A percentile compares a stretch with the other conserved stretches of the same genome.
phyloP scores from a whole-genome alignment of 495 filamentous ascomycete genomes.

The Hypoxylon rickii region DNA sequence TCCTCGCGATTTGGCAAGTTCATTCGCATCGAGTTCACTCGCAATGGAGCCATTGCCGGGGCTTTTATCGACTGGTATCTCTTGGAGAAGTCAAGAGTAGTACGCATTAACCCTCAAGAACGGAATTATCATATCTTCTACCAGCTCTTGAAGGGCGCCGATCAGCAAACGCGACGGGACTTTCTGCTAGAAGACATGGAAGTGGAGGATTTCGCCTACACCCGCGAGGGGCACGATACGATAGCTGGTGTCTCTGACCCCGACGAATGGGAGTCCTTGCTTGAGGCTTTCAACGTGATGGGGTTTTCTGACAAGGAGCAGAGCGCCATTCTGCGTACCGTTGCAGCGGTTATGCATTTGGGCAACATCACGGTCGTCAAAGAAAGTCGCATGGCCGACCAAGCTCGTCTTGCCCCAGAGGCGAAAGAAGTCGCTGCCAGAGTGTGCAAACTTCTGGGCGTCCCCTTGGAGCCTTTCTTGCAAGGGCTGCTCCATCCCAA shows the following conservation, averaged over 20 bases:
- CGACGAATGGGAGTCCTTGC: conserved; percentile 85
- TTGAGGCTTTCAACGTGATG: conserved; percentile 96
- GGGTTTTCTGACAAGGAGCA: conserved; percentile 89
- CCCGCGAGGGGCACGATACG: conserved; percentile 82
- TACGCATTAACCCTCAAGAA: conserved; percentile 82
- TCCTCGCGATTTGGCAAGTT: conserved; percentile 99
- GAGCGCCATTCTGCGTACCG: conserved; percentile 76
- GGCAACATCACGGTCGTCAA: conserved; percentile 89
- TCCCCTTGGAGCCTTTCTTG: conserved; percentile 80
- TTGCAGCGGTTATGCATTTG: conserved; percentile 90
- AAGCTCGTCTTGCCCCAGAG: conserved; percentile 79
- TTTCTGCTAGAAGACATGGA: conserved; percentile 73
- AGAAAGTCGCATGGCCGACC: conserved; percentile 87
- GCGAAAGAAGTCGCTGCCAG: conserved; percentile 71
- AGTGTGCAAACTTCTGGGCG: conserved; percentile 83
- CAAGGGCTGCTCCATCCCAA: conserved; percentile 87
- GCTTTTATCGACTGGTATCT: conserved; percentile 99
- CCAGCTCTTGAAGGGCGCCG: conserved; percentile 86
- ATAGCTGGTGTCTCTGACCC: conserved; percentile 89
- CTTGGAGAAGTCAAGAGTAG: conserved; percentile 93
- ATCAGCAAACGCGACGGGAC: conserved; percentile 69
- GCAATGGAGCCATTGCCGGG: conserved; percentile 88
- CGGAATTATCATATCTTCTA: conserved; percentile 99
- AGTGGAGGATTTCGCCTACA: conserved; percentile 90
- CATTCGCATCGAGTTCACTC: conserved; percentile 94